Conservation (phyloP, 1,284 basidiomycete species). For the Ceratobasidium theobromae region DNA sequence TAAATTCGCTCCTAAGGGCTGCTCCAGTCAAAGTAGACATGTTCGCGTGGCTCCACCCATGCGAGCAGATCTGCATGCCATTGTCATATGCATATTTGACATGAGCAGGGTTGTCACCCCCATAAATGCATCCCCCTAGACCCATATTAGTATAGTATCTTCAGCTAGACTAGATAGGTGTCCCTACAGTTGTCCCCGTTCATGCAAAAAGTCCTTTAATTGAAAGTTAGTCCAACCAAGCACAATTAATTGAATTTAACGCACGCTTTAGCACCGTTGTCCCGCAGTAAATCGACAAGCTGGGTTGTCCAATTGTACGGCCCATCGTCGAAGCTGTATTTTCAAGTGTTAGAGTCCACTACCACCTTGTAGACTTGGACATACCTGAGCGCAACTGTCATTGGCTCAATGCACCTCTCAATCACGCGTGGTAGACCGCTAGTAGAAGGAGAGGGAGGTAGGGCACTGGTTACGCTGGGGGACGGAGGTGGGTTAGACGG, state of each 20-base stretch:
- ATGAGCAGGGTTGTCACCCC: neutral
- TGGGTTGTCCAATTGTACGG: conserved; percentile 15
- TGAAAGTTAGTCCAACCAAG: neutral
- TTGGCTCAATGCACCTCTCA: conserved; percentile 13
- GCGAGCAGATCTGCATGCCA: conserved; percentile 13
- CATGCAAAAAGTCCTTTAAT: conserved; percentile 12
- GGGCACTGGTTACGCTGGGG: too few relatives aligned
- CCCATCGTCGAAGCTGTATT: conserved; percentile 28
- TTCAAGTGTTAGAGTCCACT: neutral
- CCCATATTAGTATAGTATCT: neutral
- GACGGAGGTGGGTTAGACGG: too few relatives aligned
- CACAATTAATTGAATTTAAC: neutral
- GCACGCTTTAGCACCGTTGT: conserved; percentile 9
- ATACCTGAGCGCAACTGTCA: conserved; percentile 15
- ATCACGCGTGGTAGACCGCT: too few relatives aligned
- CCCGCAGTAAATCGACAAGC: neutral
- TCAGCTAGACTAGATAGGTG: neutral
- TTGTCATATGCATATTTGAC: conserved; percentile 20
- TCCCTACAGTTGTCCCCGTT: conserved; percentile 23
- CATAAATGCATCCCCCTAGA: conserved; percentile 12
- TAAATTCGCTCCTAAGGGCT: neutral
- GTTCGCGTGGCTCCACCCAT: conserved; percentile 1
- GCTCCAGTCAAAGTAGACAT: neutral
- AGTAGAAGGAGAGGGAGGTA: too few relatives aligned
- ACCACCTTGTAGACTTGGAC: neutral